A percentile compares a stretch with the other conserved stretches of the same genome.
phyloP scores from a whole-genome alignment of 139 green algal species.

The Chlorella vulgaris region DNA sequence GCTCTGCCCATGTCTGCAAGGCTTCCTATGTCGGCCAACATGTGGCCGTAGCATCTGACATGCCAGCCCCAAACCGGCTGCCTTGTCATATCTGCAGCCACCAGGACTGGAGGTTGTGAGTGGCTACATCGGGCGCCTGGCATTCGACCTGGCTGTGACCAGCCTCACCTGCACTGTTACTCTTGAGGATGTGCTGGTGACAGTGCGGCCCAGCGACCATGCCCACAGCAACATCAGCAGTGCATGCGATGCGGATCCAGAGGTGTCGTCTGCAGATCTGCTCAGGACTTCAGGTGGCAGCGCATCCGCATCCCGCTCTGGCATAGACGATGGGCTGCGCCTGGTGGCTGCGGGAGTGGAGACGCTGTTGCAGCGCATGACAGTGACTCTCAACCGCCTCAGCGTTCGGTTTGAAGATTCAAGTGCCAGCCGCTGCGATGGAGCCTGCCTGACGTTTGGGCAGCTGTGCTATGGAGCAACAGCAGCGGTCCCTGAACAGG shows the following conservation, averaged over 20 bases:
- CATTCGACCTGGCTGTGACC: conserved; percentile 53
- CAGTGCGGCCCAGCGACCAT: conserved; percentile 39
- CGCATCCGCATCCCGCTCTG: too few relatives aligned
- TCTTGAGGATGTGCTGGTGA: conserved; percentile 67
- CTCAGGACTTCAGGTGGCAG: not conserved
- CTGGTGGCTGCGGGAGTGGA: conserved; percentile 69
- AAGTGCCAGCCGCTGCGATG: not conserved
- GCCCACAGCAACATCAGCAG: not conserved
- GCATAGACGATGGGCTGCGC: conserved; percentile 50
- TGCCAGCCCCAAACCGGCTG: too few relatives aligned
- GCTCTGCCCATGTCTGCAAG: too few relatives aligned
- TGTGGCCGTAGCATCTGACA: too few relatives aligned
- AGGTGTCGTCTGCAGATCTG: too few relatives aligned
- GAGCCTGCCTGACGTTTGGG: not conserved
- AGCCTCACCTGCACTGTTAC: conserved; percentile 40
- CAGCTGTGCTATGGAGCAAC: conserved; percentile 1
- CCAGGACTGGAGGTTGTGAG: conserved; percentile 58
- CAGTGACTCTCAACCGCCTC: conserved; percentile 42
- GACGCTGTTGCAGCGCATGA: conserved; percentile 63
- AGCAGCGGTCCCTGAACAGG: not conserved
- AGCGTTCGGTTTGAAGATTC: conserved; percentile 48
- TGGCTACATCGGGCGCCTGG: conserved; percentile 61
- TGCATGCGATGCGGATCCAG: too few relatives aligned
- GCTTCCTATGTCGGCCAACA: too few relatives aligned
- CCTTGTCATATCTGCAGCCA: not conserved